Evolutionary conservation across 192 early-diverging fungal species (phyloP).

Genomic region (Umbelopsis isabellina): DNA sequence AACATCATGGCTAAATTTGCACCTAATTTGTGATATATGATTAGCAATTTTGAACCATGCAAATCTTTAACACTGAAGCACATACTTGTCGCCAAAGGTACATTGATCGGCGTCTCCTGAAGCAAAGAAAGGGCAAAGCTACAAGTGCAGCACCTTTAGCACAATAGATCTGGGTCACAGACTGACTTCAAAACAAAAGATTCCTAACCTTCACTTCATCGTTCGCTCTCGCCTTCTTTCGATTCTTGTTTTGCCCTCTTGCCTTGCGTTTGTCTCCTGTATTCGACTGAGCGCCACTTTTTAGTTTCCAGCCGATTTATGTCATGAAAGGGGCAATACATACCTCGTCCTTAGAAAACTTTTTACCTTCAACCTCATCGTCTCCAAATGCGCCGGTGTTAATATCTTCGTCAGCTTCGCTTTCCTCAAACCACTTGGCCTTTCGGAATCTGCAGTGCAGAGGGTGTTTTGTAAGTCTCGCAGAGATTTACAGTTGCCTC

Average conservation of each 20-base stretch:
- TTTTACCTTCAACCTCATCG: constrained; percentile 23
- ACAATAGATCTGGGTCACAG: too few species aligned
- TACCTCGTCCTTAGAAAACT: constrained; percentile 18
- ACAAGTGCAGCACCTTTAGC: neutral
- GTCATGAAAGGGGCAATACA: neutral
- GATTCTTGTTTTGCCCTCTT: constrained; percentile 34
- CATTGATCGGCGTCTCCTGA: constrained; percentile 49
- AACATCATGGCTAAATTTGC: constrained; percentile 83
- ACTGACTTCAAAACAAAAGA: neutral
- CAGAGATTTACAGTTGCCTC: neutral
- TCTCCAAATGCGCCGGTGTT: constrained; percentile 25
- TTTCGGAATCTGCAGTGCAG: constrained; percentile 21
- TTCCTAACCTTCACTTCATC: constrained; percentile 33
- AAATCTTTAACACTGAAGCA: neutral
- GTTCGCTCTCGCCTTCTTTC: constrained; percentile 28
- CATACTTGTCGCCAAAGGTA: constrained; percentile 42
- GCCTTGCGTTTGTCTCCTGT: neutral
- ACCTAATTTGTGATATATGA: constrained; percentile 41
- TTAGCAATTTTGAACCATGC: neutral
- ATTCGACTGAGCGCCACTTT: neutral
- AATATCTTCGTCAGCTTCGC: constrained; percentile 5
- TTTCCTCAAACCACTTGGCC: constrained; percentile 27
- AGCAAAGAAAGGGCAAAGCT: constrained; percentile 57
- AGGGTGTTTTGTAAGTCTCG: neutral
- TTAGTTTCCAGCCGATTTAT: neutral